Percentiles rank a stretch among this genome's conserved stretches.
phyloP scores from a whole-genome alignment of 2,329 filamentous ascomycete genomes.

The Elsinoe australis region DNA sequence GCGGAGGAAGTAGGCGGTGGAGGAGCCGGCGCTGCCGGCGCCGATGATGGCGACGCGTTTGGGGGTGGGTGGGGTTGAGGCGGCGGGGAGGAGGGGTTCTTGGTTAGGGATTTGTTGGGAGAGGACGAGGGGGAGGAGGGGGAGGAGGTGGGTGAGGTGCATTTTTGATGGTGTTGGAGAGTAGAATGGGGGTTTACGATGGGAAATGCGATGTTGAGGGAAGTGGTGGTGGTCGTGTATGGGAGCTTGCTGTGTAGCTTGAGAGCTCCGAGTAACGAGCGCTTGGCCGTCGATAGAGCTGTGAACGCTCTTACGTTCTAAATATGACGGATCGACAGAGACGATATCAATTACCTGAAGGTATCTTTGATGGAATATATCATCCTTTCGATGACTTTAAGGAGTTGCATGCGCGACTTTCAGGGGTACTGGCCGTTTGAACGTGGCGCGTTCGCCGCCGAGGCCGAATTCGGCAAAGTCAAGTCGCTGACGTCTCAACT shows the following conservation, averaged over 20 bases:
- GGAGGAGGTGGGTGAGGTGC: not conserved
- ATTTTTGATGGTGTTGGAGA: not conserved
- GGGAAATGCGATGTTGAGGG: too few relatives aligned
- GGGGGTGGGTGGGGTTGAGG: not conserved
- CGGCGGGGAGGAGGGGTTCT: not conserved
- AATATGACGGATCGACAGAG: too few relatives aligned
- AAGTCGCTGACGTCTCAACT: not conserved
- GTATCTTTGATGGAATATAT: too few relatives aligned
- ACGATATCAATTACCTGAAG: too few relatives aligned
- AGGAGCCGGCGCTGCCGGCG: constrained; percentile 81
- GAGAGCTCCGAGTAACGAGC: too few relatives aligned
- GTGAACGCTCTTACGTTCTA: too few relatives aligned
- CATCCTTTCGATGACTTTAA: too few relatives aligned
- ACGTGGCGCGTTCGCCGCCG: constrained; percentile 1
- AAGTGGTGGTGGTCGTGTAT: too few relatives aligned
- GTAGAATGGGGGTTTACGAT: too few relatives aligned
- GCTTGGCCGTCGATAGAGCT: too few relatives aligned
- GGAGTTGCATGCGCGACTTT: too few relatives aligned
- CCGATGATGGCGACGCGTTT: constrained; percentile 45
- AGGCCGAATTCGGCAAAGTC: not conserved
- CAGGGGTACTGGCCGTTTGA: not conserved
- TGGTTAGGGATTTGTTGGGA: not conserved
- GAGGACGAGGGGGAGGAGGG: not conserved
- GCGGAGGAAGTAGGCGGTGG: constrained; percentile 72
- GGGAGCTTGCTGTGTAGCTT: too few relatives aligned